These are phyloP conservation scores for Elaphomyces granulatus DNA, from an alignment of 495 filamentous ascomycete species.

Conservation along the genomic window DNA sequence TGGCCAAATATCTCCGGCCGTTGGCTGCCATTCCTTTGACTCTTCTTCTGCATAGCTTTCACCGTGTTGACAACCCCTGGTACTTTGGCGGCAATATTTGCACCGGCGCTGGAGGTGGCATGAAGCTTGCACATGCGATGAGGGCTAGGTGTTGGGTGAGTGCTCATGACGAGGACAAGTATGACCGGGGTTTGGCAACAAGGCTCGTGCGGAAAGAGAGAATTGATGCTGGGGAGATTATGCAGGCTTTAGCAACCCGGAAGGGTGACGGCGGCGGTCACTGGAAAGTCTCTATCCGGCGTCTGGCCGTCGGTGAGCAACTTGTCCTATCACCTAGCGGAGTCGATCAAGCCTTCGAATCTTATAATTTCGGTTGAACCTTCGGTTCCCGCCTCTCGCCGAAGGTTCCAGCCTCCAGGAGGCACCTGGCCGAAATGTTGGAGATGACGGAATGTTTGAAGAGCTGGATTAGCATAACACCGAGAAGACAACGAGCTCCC, in stretches of 20 bases:
- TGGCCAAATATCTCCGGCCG: constrained; percentile 38
- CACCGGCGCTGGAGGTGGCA: constrained; percentile 36
- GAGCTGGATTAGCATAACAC: too few relatives aligned
- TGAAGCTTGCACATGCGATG: constrained; percentile 40
- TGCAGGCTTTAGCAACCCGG: constrained; percentile 3
- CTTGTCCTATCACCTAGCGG: background rate
- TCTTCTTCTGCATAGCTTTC: constrained; percentile 48
- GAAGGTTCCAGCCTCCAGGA: too few relatives aligned
- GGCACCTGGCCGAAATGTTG: too few relatives aligned
- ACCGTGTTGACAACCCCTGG: constrained; percentile 45
- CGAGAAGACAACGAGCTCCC: too few relatives aligned
- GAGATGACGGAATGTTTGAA: too few relatives aligned
- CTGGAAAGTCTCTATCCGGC: background rate
- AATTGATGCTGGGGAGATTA: constrained; percentile 32
- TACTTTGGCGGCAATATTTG: constrained; percentile 50
- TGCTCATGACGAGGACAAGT: constrained; percentile 53
- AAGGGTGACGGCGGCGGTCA: background rate
- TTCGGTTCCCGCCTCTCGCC: too few relatives aligned
- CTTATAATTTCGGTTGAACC: too few relatives aligned
- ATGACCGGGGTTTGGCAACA: constrained; percentile 38
- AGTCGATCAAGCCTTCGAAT: too few relatives aligned
- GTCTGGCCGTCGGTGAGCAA: constrained; percentile 1
- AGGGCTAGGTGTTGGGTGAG: constrained; percentile 45
- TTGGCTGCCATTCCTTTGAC: constrained; percentile 47
- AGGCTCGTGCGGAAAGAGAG: constrained; percentile 31